Percentiles rank a stretch among this genome's conserved stretches.
phyloP scores from a whole-genome alignment of 345 rosid genomes.

The Mangifera indica region DNA sequence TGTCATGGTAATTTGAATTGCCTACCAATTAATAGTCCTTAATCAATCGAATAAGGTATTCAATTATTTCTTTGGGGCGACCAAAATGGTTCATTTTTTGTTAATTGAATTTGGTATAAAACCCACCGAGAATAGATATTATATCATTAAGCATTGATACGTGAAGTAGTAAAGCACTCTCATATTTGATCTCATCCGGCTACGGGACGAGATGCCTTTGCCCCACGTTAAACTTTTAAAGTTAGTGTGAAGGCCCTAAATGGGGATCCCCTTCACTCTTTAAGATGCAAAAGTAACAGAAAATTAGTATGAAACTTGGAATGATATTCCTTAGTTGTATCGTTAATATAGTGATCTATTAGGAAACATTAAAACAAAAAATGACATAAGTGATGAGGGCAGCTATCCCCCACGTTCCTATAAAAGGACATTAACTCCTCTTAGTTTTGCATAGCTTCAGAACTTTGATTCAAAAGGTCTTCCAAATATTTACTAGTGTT shows the following conservation, averaged over 20 bases:
- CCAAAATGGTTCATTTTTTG: no score
- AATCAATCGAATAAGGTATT: no score
- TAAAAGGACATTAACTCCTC: neutral
- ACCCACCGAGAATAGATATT: neutral
- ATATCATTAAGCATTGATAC: no score
- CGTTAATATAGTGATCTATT: neutral
- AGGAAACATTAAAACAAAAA: neutral
- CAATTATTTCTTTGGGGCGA: no score
- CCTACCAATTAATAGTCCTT: no score
- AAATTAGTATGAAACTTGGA: neutral
- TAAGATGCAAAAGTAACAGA: neutral
- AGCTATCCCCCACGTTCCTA: neutral
- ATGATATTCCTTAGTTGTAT: neutral
- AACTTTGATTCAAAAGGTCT: slow-evolving; percentile 12
- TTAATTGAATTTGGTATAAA: no score
- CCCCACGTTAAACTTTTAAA: neutral
- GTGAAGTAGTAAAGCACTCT: neutral
- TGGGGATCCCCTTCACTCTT: neutral
- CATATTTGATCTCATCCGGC: neutral
- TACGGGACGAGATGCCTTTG: neutral
- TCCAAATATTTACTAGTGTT: slow-evolving; percentile 12
- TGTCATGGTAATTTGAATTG: no score
- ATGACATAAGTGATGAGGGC: slow-evolving; percentile 1
- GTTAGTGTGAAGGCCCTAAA: neutral
- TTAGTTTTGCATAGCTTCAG: neutral